phyloP scores from a whole-genome alignment of 148 eudicot genomes.

The Cornus suecica region DNA sequence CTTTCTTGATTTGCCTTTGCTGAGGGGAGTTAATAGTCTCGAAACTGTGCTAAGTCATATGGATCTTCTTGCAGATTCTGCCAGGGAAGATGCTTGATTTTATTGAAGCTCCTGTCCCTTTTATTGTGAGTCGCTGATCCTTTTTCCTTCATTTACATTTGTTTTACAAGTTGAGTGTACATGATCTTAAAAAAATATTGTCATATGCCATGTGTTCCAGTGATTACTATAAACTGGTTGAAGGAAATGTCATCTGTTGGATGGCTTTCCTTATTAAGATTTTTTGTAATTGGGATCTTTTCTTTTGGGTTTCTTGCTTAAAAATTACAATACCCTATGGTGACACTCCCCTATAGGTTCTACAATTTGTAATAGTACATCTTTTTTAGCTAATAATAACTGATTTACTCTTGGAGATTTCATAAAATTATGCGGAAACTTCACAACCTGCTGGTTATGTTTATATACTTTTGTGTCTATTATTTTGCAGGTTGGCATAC shows the following conservation, averaged over 20 bases:
- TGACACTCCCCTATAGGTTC: neutral
- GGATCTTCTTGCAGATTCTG: slow-evolving; percentile 55
- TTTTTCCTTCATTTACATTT: neutral
- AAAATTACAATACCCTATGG: neutral
- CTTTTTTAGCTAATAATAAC: neutral
- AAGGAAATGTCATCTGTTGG: neutral
- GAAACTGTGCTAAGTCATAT: neutral
- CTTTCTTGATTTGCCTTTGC: no score
- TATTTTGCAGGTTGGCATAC: slow-evolving; percentile 75
- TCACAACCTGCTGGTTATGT: neutral
- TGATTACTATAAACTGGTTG: neutral
- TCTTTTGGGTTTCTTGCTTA: neutral
- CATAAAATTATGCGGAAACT: neutral
- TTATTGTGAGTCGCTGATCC: slow-evolving; percentile 47
- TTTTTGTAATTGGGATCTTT: neutral
- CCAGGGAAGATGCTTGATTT: slow-evolving; percentile 93
- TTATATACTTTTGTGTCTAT: neutral
- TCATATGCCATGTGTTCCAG: no score
- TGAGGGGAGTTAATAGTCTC: no score
- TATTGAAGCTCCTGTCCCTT: slow-evolving; percentile 92
- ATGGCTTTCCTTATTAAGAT: neutral
- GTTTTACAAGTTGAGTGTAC: neutral
- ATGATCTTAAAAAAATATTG: no score
- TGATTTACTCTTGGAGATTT: neutral
- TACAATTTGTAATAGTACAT: neutral